Percentiles rank a stretch among this genome's conserved stretches.
Conservation (phyloP, 1,284 basidiomycete genomes). For the Malassezia equina region DNA sequence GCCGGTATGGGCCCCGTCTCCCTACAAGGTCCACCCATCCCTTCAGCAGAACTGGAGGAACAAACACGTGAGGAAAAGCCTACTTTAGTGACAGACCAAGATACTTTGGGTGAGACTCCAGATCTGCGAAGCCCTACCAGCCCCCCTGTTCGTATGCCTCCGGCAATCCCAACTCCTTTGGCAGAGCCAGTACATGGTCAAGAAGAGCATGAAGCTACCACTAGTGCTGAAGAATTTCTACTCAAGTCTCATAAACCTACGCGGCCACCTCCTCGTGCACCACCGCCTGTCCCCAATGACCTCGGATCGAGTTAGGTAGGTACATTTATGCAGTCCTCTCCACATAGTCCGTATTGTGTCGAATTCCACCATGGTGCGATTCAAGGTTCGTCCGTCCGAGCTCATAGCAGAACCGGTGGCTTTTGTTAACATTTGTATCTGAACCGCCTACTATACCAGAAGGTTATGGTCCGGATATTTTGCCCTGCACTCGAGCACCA, state of each 20-base stretch:
- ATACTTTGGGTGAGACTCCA: background rate
- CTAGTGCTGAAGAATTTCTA: background rate
- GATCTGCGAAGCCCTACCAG: background rate
- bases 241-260: background rate
- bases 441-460: background rate
- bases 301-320: background rate
- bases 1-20: background rate
- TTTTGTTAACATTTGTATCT: constrained; percentile 1
- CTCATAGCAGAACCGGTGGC: constrained; percentile 15
- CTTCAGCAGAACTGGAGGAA: background rate
- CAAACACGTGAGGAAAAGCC: background rate
- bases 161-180: background rate
- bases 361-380: constrained; percentile 10
- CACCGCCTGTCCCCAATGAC: background rate
- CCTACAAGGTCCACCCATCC: background rate
- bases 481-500: background rate
- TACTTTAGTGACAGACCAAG: background rate
- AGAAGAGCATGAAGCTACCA: background rate
- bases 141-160: background rate
- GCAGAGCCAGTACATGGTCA: background rate
- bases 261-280: background rate
- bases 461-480: background rate
- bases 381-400: constrained; percentile 2
- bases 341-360: background rate
- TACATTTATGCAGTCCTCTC: background rate